Base-by-base conservation (phyloP, 345 rosid genomes). In the Brassica incana region DNA sequence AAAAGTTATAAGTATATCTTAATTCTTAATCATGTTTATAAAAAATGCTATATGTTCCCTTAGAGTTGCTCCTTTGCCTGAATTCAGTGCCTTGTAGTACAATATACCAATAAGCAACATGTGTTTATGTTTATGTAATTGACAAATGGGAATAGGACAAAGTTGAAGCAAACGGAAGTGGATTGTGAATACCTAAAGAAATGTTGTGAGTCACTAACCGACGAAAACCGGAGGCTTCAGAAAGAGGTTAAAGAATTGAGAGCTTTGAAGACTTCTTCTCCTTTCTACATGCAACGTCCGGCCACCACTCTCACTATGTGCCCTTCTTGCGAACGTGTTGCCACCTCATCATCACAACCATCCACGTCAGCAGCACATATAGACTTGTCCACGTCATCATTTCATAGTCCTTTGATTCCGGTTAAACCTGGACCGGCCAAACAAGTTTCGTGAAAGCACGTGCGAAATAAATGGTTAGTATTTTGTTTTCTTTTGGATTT, bases 251-350 rank as follows among this genome's bases (percentile, higher is more conserved):
- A 83, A 69, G 97, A 90, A 56, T 75, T 95, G 67, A 88, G 99
- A 80, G 91, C 97, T 35, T 85, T 95, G 80, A 92, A 91, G 82
- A 78, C 96, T 59, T 87, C 92, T 2, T 88, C 88, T 48, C 94
- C 97, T 10, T 95, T 90, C 85, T 90, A 87, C 92, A 91, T 84
- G 97, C 99, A 95, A 78, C 92, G 89, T 8, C 99, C 99, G 12
- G 97, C 99, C 71, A 95, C 99, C 36, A 95, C 99, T 74, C 99
- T 95, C 85, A 95, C 99, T 62, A 95, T 95, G 97, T 95, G 99
- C 76, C 99, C 99, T 52, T 95, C 99, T 14, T 95, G 99, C 64
- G 98, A 91, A 85, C 94, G 98, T 59, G 94, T 92, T 8, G 89
- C 92, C 80, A 84, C 97, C 86, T 82, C 90, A 50, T 23, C 89